Evolutionary conservation across 2,329 filamentous ascomycete species (phyloP).

Genomic region (Ophioceras dolichostomum): DNA sequence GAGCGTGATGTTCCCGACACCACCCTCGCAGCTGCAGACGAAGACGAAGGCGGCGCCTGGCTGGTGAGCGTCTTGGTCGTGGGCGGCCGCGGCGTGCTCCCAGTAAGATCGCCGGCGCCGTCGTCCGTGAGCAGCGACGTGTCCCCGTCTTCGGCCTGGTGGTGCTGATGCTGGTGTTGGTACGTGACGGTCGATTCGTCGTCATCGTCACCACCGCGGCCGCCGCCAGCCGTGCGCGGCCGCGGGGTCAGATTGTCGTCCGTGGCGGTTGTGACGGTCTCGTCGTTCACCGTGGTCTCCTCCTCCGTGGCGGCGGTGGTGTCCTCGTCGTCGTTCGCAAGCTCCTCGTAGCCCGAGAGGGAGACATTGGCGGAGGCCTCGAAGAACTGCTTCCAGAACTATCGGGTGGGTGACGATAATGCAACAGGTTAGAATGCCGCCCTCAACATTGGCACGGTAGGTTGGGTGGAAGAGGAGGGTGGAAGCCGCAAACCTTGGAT

Average conservation of each 20-base stretch:
- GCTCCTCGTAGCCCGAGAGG: conserved; percentile 85
- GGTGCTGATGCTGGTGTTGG: conserved; percentile 18
- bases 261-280: conserved; percentile 8
- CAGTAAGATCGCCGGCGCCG: conserved; percentile 41
- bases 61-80: conserved; percentile 38
- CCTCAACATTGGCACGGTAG: not conserved
- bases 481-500: conserved; percentile 54
- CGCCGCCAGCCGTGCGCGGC: conserved; percentile 3
- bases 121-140: conserved; percentile 60
- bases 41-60: conserved; percentile 39
- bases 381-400: conserved; percentile 99
- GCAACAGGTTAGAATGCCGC: too few species aligned
- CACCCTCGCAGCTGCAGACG: conserved; percentile 60
- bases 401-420: too few species aligned
- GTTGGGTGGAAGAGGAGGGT: conserved; percentile 1
- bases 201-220: too few species aligned
- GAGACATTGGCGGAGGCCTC: conserved; percentile 97
- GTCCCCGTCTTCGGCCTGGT: conserved; percentile 26
- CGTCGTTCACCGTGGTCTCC: conserved; percentile 44
- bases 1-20: conserved; percentile 43
- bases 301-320: conserved; percentile 33
- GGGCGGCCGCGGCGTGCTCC: conserved; percentile 55
- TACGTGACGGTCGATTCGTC: conserved; percentile 30
- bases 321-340: conserved; percentile 51
- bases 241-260: conserved; percentile 23